phyloP scores from a whole-genome alignment of 2,329 filamentous ascomycete genomes.

The Fusarium illudens region DNA sequence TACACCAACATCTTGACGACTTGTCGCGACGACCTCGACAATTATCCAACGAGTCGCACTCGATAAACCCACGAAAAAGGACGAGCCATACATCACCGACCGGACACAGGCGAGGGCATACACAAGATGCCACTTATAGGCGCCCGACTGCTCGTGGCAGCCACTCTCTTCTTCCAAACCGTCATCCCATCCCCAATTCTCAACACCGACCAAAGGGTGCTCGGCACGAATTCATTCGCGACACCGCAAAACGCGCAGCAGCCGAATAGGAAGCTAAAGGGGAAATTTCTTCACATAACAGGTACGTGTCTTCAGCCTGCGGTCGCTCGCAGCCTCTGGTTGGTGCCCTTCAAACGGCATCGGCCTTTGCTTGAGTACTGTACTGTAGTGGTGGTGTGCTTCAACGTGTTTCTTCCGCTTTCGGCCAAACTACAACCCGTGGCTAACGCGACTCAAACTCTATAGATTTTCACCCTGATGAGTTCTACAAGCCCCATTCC shows the following conservation, averaged over 20 bases:
- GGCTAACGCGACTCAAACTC: constrained; percentile 17
- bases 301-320: constrained; percentile 60
- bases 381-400: constrained; percentile 4
- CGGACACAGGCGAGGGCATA: not conserved
- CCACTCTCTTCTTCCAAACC: constrained; percentile 36
- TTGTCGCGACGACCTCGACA: not conserved
- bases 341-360: constrained; percentile 11
- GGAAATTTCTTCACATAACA: constrained; percentile 88
- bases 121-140: constrained; percentile 38
- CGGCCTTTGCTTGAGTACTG: not conserved
- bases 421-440: not conserved
- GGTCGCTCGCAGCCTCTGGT: constrained; percentile 3
- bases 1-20: constrained; percentile 8
- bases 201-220: constrained; percentile 30
- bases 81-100: not conserved
- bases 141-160: constrained; percentile 43
- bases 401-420: constrained; percentile 11
- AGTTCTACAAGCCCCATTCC: constrained; percentile 82
- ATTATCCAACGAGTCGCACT: not conserved
- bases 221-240: constrained; percentile 19
- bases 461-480: constrained; percentile 90
- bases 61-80: not conserved
- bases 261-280: constrained; percentile 63
- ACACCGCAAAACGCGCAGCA: constrained; percentile 28
- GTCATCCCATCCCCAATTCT: constrained; percentile 37